Evolutionary conservation across 169 alveolate genomes (phyloP), one percentile per base, ranked within the genome.

Genomic region (Eimeria tenella): DNA sequence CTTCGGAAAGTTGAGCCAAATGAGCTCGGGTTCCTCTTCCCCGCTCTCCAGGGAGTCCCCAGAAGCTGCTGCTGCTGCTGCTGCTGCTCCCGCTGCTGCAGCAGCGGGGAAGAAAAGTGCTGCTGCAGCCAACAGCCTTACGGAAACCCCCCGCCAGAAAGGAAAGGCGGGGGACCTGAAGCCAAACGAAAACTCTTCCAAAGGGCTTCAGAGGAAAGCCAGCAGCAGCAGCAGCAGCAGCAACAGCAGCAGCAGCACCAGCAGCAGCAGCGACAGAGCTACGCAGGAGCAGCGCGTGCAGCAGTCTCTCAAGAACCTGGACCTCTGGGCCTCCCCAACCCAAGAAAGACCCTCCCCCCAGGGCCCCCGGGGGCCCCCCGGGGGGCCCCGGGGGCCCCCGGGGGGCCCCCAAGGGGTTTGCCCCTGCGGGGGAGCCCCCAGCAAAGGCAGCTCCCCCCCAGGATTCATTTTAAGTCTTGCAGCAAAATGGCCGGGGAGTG

Each of bases 361-460:
- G n/a, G n/a, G n/a, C n/a, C n/a, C n/a, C n/a, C n/a, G n/a, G n/a
- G n/a, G n/a, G n/a, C n/a, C n/a, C n/a, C n/a, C n/a, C n/a, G n/a
- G n/a, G n/a, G n/a, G n/a, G n/a, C 7, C 25, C 21, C 58, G 11
- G 89, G 89, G 55, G 17, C n/a, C 19, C 4, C 73, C 10, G 53
- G 89, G 21, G 63, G 73, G 13, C 11, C 7, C 56, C 56, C 73
- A 56, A 31, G 56, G 56, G 1, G 6, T 52, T 4, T 19, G 23
- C 55, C 49, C 56, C 52, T 3, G 17, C 65, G 19, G 6, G 5
- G 13, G 7, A 25, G 25, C 74, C 55, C 89, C 53, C 19, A 9
- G 3, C 55, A 52, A 23, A 5, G 73, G 89, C 68, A 56, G 73
- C 25, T 81, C 89, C 11, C 89, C 89, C 71, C 89, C 89, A 4